Base-by-base conservation (phyloP, 2,329 filamentous ascomycete species). In the Arthroderma sp. region DNA sequence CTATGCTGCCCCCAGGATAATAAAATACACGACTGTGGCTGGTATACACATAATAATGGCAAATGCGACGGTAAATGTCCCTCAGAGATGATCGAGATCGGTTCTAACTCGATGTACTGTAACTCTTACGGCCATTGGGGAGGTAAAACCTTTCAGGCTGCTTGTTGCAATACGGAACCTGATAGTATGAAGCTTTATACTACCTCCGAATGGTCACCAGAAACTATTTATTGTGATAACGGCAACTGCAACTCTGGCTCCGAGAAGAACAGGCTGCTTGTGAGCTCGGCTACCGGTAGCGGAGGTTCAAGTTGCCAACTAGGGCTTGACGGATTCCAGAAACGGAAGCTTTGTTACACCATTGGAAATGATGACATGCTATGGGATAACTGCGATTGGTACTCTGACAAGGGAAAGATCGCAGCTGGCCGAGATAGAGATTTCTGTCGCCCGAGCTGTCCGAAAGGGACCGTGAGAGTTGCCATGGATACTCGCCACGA, bases 91-190 rank as follows among this genome's bases (percentile, higher is more conserved):
- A 10, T 33, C 22, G 43, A 45, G 27, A 11, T 45, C 7, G 43
- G 43, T 5, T 45, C 43, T 3, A 45, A 41, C 15, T 41, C 37
- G 15, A 45, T 11, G 38, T 45, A 45, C 22, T 45, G 43, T 31
- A 28, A 41, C 28, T 30, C 29, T 15, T 9, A 9, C 4, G 29
- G 11, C 4, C 40, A 36, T 29, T 22, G 1, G 2, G 15, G 15
- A 22, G 15, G 15, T 22, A 22, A 22, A 22, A 22, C 15, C 15
- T 22, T 22, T 22, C 43, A 45, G 11, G 43, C 43, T 6, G 43
- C 43, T 28, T 45, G 43, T 29, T 45, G 43, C 43, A 41, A 41
- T 3, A 11, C 15, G 5, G 43, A 41, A 3, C 29, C 2, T 6
- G n/a, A 5, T 8, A 40, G 37, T 29, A 40, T 41, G 38, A 11